Evolutionary conservation across 2,329 filamentous ascomycete species (phyloP).

Genomic region (Pezicula neosporulosa): DNA sequence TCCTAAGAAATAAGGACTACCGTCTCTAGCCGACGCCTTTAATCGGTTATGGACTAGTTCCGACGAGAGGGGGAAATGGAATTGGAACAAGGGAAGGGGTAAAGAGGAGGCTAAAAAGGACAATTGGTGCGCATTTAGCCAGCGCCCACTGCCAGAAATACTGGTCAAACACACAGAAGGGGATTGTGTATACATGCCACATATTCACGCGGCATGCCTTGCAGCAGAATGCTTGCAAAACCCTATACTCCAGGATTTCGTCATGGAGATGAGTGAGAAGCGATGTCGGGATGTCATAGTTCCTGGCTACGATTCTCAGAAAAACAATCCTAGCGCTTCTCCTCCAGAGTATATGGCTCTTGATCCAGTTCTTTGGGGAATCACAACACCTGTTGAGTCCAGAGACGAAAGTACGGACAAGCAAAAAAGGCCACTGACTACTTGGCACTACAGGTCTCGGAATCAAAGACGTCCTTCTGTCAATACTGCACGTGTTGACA

Average conservation of each 20-base stretch:
- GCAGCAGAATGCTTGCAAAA: neutral
- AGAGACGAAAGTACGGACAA: too few species aligned
- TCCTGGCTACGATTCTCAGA: neutral
- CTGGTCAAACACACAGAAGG: neutral
- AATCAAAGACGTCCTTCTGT: too few species aligned
- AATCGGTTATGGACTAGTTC: too few species aligned
- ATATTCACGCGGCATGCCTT: neutral
- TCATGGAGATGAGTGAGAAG: neutral
- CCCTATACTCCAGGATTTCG: neutral
- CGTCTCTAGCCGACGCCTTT: neutral
- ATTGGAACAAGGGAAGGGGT: too few species aligned
- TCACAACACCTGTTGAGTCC: too few species aligned
- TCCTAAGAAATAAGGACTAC: too few species aligned
- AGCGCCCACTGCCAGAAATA: neutral
- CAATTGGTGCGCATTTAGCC: neutral
- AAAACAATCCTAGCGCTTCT: neutral
- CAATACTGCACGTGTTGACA: too few species aligned
- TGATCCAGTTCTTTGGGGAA: too few species aligned
- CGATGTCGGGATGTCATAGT: neutral
- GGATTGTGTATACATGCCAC: neutral
- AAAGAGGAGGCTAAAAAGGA: too few species aligned
- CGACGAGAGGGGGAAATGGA: too few species aligned
- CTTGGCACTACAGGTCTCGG: too few species aligned
- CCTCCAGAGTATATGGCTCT: neutral
- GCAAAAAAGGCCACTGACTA: too few species aligned